phyloP scores from a whole-genome alignment of 345 rosid genomes.

The Rhizophora mangle region DNA sequence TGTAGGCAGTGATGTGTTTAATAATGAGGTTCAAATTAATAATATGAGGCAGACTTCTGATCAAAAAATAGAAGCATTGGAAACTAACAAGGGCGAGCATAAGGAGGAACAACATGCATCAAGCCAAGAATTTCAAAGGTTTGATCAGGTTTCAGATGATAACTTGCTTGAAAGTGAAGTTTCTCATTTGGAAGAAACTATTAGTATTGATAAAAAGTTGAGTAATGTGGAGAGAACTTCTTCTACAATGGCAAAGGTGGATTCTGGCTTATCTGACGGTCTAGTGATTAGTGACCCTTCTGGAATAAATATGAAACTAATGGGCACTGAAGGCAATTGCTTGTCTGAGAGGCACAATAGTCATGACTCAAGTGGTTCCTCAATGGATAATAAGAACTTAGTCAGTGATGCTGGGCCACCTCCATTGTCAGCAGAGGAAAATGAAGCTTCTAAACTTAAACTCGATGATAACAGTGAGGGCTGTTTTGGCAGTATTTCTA shows the following conservation, averaged over 20 bases:
- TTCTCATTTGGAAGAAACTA: slow-evolving; percentile 6
- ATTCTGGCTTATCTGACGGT: slow-evolving; percentile 29
- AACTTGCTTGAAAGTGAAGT: slow-evolving; percentile 19
- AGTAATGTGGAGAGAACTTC: slow-evolving; percentile 31
- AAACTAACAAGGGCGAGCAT: slow-evolving; percentile 13
- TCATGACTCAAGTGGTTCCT: slow-evolving; percentile 22
- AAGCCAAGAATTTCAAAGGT: slow-evolving; percentile 20
- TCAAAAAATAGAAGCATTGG: slow-evolving; percentile 25
- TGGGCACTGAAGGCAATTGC: slow-evolving; percentile 18
- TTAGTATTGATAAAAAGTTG: background rate
- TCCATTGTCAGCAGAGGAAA: slow-evolving; percentile 21
- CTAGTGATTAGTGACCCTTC: slow-evolving; percentile 18
- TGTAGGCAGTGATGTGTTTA: slow-evolving; percentile 30
- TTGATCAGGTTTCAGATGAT: slow-evolving; percentile 25
- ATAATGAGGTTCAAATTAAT: slow-evolving; percentile 28
- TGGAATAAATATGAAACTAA: slow-evolving; percentile 14
- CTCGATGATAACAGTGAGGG: slow-evolving; percentile 16
- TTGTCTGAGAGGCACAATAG: slow-evolving; percentile 21
- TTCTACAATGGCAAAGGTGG: slow-evolving; percentile 24
- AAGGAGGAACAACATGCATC: slow-evolving; percentile 14
- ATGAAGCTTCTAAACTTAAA: slow-evolving; percentile 24
- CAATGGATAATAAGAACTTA: slow-evolving; percentile 14
- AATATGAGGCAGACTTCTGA: slow-evolving; percentile 20
- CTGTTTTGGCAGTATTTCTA: slow-evolving; percentile 18
- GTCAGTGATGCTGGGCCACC: slow-evolving; percentile 28